Conservation (phyloP, 768 basidiomycete genomes). For the Sporobolomyces pararoseus region DNA sequence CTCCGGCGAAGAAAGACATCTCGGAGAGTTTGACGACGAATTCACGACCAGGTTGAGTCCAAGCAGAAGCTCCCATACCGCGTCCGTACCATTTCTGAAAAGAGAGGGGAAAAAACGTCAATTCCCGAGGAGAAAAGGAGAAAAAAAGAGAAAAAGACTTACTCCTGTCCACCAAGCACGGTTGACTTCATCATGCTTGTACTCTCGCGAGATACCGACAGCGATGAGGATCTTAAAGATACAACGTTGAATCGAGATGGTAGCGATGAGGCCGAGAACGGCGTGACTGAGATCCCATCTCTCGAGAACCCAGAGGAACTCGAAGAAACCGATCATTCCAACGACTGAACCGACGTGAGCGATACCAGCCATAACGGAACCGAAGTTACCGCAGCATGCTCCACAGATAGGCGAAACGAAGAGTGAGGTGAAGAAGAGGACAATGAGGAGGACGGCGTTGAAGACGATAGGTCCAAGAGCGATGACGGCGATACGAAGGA, state of each 20-base stretch:
- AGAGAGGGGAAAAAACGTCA: not conserved
- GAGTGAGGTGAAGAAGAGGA: conserved; percentile 83
- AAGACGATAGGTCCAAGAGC: conserved; percentile 91
- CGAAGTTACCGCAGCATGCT: conserved; percentile 74
- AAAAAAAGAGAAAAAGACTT: not conserved
- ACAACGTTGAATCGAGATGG: conserved; percentile 85
- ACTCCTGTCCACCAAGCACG: conserved; percentile 98
- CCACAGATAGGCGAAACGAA: conserved; percentile 71
- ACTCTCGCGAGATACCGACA: conserved; percentile 90
- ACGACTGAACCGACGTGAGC: conserved; percentile 77
- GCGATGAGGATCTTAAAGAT: conserved; percentile 90
- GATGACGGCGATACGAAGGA: conserved; percentile 89
- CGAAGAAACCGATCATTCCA: conserved; percentile 88
- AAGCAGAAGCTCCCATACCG: conserved; percentile 79
- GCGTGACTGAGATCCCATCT: conserved; percentile 87
- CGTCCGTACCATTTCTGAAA: conserved; percentile 75
- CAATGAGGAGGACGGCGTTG: conserved; percentile 81
- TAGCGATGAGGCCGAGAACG: conserved; percentile 84
- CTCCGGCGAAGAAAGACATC: conserved; percentile 89
- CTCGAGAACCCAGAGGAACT: conserved; percentile 96
- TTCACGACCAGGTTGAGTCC: conserved; percentile 97
- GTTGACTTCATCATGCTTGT: conserved; percentile 99
- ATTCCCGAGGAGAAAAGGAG: not conserved
- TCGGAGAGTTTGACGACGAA: conserved; percentile 98
- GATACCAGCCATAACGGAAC: conserved; percentile 83